These are phyloP conservation scores for Ochromonadaceae sp. DNA, from an alignment of 352 stramenopile species.

Conservation along the genomic window DNA sequence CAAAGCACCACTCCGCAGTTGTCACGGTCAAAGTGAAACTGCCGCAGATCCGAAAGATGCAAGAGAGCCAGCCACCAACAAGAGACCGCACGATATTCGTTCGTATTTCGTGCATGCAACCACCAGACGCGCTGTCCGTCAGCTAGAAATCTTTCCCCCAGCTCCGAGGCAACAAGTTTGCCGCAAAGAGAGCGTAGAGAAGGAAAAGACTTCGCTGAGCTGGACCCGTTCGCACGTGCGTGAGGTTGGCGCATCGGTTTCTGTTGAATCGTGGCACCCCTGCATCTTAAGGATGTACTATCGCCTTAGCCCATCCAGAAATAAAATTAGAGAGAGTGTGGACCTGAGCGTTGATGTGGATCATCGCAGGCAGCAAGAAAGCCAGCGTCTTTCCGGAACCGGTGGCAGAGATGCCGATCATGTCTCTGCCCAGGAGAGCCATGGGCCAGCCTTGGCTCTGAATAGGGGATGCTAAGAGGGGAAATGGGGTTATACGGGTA, in stretches of 20 bases:
- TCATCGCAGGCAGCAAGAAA: conserved; percentile 97
- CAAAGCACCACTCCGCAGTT: not conserved
- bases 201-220: not conserved
- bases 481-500: conserved; percentile 51
- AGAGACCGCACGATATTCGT: too few relatives aligned
- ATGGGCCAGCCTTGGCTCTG: conserved; percentile 94
- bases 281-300: not conserved
- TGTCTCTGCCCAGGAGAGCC: conserved; percentile 82
- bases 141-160: not conserved
- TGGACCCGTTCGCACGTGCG: not conserved
- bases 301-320: not conserved
- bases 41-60: not conserved
- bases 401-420: conserved; percentile 95
- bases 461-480: conserved; percentile 37
- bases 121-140: too few relatives aligned
- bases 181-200: not conserved
- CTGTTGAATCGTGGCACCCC: not conserved
- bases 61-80: too few relatives aligned
- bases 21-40: not conserved
- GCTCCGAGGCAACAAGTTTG: not conserved
- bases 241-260: not conserved
- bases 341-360: conserved; percentile 99
- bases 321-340: conserved; percentile 24
- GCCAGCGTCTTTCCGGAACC: conserved; percentile 92
- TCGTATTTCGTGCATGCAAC: too few relatives aligned